These are phyloP conservation scores for Papiliotrema fonsecae DNA, from an alignment of 1,284 basidiomycete genomes.

Conservation along the genomic window DNA sequence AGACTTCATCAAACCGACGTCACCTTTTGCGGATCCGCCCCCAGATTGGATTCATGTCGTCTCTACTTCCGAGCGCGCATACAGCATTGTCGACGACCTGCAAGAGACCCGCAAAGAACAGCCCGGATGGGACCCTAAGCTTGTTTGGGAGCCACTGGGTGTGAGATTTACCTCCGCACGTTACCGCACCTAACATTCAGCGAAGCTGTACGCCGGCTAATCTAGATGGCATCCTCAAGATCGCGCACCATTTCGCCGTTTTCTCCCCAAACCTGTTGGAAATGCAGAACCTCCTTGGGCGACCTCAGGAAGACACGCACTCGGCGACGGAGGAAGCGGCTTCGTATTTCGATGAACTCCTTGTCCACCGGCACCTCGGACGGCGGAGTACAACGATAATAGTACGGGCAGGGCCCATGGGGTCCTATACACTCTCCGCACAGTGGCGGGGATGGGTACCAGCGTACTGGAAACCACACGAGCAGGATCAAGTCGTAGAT, in stretches of 20 bases:
- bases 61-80: conserved; percentile 71
- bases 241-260: conserved; percentile 26
- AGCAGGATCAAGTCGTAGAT: conserved; percentile 61
- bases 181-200: conserved; percentile 47
- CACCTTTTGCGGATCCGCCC: conserved; percentile 52
- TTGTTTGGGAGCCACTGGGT: conserved; percentile 75
- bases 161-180: conserved; percentile 13
- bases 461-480: conserved; percentile 63
- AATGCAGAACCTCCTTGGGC: conserved; percentile 42
- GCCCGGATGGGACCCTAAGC: conserved; percentile 58
- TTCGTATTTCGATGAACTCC: conserved; percentile 55
- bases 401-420: conserved; percentile 70
- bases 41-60: conserved; percentile 75
- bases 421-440: conserved; percentile 58
- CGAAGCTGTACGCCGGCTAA: conserved; percentile 73
- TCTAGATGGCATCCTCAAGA: conserved; percentile 8
- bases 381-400: conserved; percentile 57
- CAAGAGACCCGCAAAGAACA: conserved; percentile 41
- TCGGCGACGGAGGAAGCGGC: conserved; percentile 61
- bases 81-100: conserved; percentile 62
- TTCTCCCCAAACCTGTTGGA: conserved; percentile 52
- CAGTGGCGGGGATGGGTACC: conserved; percentile 60
- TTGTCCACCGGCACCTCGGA: conserved; percentile 52
- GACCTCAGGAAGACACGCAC: conserved; percentile 14
- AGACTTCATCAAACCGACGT: conserved; percentile 54